These are phyloP conservation scores for Silene latifolia DNA, from an alignment of 148 eudicot genomes.

Conservation along the genomic window DNA sequence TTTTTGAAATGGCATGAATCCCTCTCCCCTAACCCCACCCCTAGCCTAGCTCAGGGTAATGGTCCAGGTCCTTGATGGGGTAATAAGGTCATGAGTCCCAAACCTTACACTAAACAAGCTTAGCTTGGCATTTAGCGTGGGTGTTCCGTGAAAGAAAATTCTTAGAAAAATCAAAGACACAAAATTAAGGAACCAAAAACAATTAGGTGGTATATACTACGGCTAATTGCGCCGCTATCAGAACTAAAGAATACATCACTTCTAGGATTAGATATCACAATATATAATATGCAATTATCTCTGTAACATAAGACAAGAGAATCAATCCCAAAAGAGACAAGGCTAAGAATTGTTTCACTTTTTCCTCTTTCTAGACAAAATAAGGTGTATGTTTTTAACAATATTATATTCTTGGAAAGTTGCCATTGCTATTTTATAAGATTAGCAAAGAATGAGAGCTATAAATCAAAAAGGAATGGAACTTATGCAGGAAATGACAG, in stretches of 20 bases:
- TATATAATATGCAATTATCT: slow-evolving; percentile 3
- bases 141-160: slow-evolving; percentile 4
- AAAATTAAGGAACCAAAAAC: slow-evolving; percentile 24
- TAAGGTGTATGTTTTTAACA: slow-evolving; percentile 21
- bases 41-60: too few relatives aligned
- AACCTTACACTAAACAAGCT: background rate
- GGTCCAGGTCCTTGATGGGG: too few relatives aligned
- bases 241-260: slow-evolving; percentile 17
- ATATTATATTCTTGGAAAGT: slow-evolving; percentile 12
- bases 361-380: slow-evolving; percentile 20
- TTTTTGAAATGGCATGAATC: too few relatives aligned
- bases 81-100: background rate
- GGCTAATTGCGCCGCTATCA: slow-evolving; percentile 17
- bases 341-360: slow-evolving; percentile 16
- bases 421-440: slow-evolving; percentile 10
- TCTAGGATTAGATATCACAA: slow-evolving; percentile 27
- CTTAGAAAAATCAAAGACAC: slow-evolving; percentile 16
- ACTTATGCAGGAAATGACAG: slow-evolving; percentile 43
- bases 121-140: background rate
- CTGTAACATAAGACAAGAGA: slow-evolving; percentile 22
- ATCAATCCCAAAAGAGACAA: slow-evolving; percentile 33
- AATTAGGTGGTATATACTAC: slow-evolving; percentile 20
- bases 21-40: too few relatives aligned
- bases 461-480: slow-evolving; percentile 33
- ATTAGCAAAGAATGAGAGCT: slow-evolving; percentile 13